Evolutionary conservation across 1,139 yeast species (phyloP).

Genomic region (Yamadazyma buinensis): DNA sequence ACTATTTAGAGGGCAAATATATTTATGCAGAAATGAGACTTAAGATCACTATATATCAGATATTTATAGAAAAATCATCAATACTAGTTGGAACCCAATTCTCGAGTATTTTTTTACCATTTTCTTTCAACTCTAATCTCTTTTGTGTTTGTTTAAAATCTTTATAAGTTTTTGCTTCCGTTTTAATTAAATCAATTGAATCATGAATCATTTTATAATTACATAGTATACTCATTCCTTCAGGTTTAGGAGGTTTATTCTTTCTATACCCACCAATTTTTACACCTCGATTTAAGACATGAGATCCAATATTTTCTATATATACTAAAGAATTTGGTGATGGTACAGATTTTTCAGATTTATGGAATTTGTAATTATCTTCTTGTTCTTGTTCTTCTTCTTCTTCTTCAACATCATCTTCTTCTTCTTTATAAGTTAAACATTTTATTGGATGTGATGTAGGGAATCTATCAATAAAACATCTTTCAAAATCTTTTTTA

Average conservation of each 20-base stretch:
- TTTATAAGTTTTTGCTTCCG: conserved; percentile 17
- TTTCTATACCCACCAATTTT: conserved; percentile 48
- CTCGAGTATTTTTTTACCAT: conserved; percentile 20
- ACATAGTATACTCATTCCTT: conserved; percentile 45
- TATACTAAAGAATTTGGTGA: conserved; percentile 35
- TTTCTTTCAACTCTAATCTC: conserved; percentile 22
- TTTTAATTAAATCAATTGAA: conserved; percentile 7
- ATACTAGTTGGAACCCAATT: conserved; percentile 29
- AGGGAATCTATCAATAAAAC: conserved; percentile 41
- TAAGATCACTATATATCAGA: no score
- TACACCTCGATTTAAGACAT: conserved; percentile 52
- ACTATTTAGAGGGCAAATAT: no score
- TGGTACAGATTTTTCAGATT: conserved; percentile 21
- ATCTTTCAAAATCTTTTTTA: conserved; percentile 43
- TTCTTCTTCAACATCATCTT: conserved; percentile 24
- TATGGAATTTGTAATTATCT: conserved; percentile 26
- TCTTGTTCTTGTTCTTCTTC: conserved; percentile 10
- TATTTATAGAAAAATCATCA: conserved; percentile 17
- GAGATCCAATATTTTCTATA: conserved; percentile 22
- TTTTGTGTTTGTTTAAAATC: conserved; percentile 23
- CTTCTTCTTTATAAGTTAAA: conserved; percentile 21
- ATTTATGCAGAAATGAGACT: no score
- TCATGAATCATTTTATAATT: conserved; percentile 22
- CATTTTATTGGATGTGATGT: conserved; percentile 17
- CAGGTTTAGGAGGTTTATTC: conserved; percentile 37